These are phyloP conservation scores for Fusarium sp. DNA, from an alignment of 2,329 filamentous ascomycete species.

Conservation along the genomic window DNA sequence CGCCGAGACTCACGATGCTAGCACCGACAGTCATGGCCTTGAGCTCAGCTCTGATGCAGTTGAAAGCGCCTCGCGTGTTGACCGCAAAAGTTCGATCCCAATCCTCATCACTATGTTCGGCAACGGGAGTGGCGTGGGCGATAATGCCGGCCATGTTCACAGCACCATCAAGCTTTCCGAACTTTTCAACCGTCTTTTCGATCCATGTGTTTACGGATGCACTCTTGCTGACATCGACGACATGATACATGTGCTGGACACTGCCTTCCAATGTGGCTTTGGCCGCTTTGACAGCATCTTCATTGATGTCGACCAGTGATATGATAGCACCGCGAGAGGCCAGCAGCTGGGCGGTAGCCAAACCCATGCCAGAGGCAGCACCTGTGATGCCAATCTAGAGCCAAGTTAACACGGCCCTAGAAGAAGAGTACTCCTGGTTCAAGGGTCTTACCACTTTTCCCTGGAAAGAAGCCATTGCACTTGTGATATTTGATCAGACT, in stretches of 20 bases:
- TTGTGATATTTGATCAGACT: neutral
- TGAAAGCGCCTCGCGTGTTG: slow-evolving; percentile 61
- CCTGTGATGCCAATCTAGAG: slow-evolving; percentile 33
- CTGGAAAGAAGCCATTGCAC: neutral
- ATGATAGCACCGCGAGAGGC: slow-evolving; percentile 35
- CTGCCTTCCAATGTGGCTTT: neutral
- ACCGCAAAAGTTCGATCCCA: slow-evolving; percentile 58
- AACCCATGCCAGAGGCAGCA: slow-evolving; percentile 36
- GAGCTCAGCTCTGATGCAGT: slow-evolving; percentile 63
- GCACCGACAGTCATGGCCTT: slow-evolving; percentile 46
- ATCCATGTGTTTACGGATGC: slow-evolving; percentile 43
- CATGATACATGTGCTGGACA: neutral
- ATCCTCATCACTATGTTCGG: slow-evolving; percentile 53
- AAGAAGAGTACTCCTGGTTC: neutral
- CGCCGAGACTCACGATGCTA: slow-evolving; percentile 25
- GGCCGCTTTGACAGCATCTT: slow-evolving; percentile 9
- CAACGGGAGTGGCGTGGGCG: slow-evolving; percentile 25
- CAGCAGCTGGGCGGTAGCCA: slow-evolving; percentile 37
- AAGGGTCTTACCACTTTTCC: slow-evolving; percentile 7
- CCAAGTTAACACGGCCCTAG: neutral
- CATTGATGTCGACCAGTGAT: slow-evolving; percentile 34
- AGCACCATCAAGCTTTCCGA: slow-evolving; percentile 56
- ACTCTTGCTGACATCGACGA: slow-evolving; percentile 28
- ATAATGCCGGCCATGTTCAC: slow-evolving; percentile 53
- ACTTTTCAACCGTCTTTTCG: slow-evolving; percentile 47